phyloP scores from a whole-genome alignment of 148 eudicot genomes.

The Vaccinium myrtillus region DNA sequence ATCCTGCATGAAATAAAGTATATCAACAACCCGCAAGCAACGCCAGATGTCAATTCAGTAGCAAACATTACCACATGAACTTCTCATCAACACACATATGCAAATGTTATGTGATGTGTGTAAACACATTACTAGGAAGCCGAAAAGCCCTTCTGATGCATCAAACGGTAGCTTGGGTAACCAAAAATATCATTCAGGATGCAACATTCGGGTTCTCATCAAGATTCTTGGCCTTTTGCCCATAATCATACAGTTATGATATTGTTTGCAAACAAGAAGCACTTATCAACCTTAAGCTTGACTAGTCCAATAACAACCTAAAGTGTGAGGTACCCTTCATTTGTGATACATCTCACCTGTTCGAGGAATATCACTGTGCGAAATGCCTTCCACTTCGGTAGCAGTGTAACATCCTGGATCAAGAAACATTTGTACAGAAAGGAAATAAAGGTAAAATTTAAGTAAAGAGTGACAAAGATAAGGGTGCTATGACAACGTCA shows the following conservation, averaged over 20 bases:
- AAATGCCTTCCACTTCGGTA: constrained; percentile 84
- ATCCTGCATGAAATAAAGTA: constrained; percentile 42
- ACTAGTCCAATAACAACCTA: not conserved
- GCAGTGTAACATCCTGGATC: constrained; percentile 59
- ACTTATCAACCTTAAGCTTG: not conserved
- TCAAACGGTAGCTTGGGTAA: not conserved
- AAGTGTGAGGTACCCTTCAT: not conserved
- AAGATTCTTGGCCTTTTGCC: not conserved
- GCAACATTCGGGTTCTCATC: not conserved
- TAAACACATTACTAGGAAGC: not conserved
- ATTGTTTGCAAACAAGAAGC: not conserved
- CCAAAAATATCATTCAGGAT: not conserved
- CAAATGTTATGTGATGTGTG: no score
- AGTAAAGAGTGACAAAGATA: not conserved
- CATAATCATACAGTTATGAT: not conserved
- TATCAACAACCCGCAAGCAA: not conserved
- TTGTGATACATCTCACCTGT: constrained; percentile 40
- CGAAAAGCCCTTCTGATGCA: not conserved
- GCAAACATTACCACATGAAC: not conserved
- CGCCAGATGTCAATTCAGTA: not conserved
- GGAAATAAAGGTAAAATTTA: not conserved
- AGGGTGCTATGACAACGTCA: not conserved
- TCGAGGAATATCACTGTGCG: constrained; percentile 77
- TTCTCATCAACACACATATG: not conserved
- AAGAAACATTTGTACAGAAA: constrained; percentile 3